These are phyloP conservation scores for Mrakia blollopis DNA, from an alignment of 768 basidiomycete genomes.

Conservation along the genomic window DNA sequence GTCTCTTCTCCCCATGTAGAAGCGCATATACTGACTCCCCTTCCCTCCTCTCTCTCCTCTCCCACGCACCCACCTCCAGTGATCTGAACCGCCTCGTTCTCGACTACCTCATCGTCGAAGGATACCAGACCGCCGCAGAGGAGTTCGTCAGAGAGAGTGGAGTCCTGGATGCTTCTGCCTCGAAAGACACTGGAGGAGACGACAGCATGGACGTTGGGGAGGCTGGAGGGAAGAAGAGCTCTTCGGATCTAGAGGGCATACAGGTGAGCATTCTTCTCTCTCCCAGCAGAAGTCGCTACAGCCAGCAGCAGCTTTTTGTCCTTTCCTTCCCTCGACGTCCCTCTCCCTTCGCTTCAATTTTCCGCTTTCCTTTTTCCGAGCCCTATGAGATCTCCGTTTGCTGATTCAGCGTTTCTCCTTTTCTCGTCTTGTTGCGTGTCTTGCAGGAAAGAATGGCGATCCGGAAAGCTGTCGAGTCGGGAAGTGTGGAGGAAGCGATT, in stretches of 20 bases:
- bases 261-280: constrained; percentile 18
- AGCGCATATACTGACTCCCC: constrained; percentile 36
- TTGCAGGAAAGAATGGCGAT: constrained; percentile 87
- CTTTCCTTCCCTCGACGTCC: neutral
- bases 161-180: neutral
- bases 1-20: neutral
- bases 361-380: neutral
- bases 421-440: too few species aligned
- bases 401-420: neutral
- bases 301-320: neutral
- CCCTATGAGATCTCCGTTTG: neutral
- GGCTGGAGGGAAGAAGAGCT: neutral
- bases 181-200: neutral
- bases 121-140: constrained; percentile 92
- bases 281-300: too few species aligned
- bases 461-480: constrained; percentile 84
- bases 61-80: constrained; percentile 48
- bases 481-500: constrained; percentile 92
- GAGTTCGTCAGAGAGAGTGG: constrained; percentile 88
- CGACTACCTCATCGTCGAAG: constrained; percentile 97
- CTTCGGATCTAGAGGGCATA: constrained; percentile 19
- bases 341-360: neutral
- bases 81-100: constrained; percentile 91
- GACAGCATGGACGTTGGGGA: neutral
- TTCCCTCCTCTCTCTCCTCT: constrained; percentile 32